Evolutionary conservation across 2,329 filamentous ascomycete species (phyloP).

Genomic region (Cercospora janseana): DNA sequence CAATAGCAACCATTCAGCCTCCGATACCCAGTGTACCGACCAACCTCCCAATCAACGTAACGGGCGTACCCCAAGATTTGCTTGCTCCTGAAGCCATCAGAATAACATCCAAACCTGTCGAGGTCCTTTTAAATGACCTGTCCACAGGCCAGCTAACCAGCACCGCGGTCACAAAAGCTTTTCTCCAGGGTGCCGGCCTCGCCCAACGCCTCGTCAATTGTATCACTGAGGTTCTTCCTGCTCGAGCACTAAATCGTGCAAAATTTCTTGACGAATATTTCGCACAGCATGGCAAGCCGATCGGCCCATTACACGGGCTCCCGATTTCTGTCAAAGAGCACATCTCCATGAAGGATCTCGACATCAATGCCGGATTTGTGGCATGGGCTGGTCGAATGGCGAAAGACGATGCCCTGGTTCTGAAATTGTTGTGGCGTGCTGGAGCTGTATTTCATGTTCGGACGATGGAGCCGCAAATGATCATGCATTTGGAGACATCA

Average conservation of each 20-base stretch:
- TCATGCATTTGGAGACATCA: slow-evolving; percentile 34
- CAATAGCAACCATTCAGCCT: slow-evolving; percentile 45
- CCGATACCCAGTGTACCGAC: slow-evolving; percentile 40
- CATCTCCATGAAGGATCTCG: slow-evolving; percentile 58
- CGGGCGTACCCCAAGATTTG: slow-evolving; percentile 45
- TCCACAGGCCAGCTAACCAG: slow-evolving; percentile 30
- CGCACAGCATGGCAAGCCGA: slow-evolving; percentile 20
- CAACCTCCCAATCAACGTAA: slow-evolving; percentile 47
- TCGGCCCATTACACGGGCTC: slow-evolving; percentile 47
- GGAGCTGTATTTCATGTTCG: slow-evolving; percentile 55
- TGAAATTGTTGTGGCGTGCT: slow-evolving; percentile 38
- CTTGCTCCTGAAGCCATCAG: slow-evolving; percentile 49
- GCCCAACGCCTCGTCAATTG: slow-evolving; percentile 36
- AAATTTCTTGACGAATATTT: slow-evolving; percentile 29
- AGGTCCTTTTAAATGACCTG: slow-evolving; percentile 45
- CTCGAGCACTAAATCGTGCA: slow-evolving; percentile 35
- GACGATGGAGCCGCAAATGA: slow-evolving; percentile 53
- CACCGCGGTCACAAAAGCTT: slow-evolving; percentile 36
- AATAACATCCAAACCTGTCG: slow-evolving; percentile 52
- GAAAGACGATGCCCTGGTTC: slow-evolving; percentile 34
- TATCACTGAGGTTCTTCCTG: slow-evolving; percentile 45
- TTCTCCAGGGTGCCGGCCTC: slow-evolving; percentile 49
- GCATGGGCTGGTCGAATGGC: slow-evolving; percentile 38
- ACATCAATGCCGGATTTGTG: slow-evolving; percentile 60
- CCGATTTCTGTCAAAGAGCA: slow-evolving; percentile 61